Conservation (phyloP, 176 grass and related monocot genomes). For the Leersia perrieri region DNA sequence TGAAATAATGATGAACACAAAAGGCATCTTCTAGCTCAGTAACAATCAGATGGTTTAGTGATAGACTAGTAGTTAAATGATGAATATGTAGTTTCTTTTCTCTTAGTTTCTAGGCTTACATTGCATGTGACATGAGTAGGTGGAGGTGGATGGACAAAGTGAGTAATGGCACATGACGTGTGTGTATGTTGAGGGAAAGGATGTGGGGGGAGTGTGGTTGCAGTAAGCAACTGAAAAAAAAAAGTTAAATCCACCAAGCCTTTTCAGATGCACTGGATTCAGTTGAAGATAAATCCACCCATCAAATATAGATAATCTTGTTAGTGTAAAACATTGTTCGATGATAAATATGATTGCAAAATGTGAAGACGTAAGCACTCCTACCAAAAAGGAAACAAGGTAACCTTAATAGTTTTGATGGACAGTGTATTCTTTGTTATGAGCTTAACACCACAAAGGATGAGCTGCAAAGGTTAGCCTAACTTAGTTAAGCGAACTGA, state of each 20-base stretch:
- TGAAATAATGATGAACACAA: background rate
- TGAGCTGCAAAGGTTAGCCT: background rate
- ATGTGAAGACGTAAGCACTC: background rate
- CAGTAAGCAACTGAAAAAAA: background rate
- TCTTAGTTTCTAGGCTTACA: background rate
- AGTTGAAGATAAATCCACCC: background rate
- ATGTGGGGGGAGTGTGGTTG: background rate
- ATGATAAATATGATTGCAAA: background rate
- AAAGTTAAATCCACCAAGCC: background rate
- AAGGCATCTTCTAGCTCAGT: background rate
- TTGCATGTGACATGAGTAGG: background rate
- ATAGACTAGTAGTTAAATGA: background rate
- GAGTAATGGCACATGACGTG: background rate
- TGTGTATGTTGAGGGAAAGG: background rate
- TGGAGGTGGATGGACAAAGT: background rate
- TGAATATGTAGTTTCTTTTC: background rate
- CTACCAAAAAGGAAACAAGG: background rate
- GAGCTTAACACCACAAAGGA: background rate
- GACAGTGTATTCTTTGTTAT: background rate
- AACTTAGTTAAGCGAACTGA: background rate
- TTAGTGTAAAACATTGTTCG: background rate
- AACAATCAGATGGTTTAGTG: constrained; percentile 4
- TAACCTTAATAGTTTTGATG: background rate
- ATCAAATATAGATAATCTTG: background rate
- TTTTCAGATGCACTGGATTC: background rate